These are phyloP conservation scores for Ogataea henricii DNA, from an alignment of 805 yeast genomes.

Conservation along the genomic window DNA sequence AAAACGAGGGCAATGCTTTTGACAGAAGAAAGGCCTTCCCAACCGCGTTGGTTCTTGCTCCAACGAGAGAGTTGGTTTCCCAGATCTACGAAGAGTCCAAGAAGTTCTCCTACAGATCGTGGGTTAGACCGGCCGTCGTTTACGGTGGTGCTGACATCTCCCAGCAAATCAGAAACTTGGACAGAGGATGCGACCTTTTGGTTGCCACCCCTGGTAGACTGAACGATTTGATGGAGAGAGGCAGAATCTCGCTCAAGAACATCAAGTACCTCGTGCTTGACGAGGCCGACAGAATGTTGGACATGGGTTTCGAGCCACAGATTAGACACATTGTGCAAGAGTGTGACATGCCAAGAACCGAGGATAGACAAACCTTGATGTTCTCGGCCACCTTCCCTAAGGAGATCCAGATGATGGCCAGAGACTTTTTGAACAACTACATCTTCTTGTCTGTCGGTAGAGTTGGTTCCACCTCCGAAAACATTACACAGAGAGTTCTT, in stretches of 20 bases:
- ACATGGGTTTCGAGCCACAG: slow-evolving; percentile 99
- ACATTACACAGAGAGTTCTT: slow-evolving; percentile 90
- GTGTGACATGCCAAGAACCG: slow-evolving; percentile 94
- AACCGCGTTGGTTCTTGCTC: slow-evolving; percentile 93
- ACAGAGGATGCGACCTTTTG: slow-evolving; percentile 91
- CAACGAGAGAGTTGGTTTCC: slow-evolving; percentile 98
- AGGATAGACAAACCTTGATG: slow-evolving; percentile 94
- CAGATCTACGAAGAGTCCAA: slow-evolving; percentile 96
- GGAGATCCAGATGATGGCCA: slow-evolving; percentile 95
- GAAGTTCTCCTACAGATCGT: slow-evolving; percentile 94
- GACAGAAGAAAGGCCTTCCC: slow-evolving; percentile 85
- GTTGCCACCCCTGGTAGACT: slow-evolving; percentile 99
- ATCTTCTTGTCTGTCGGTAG: slow-evolving; percentile 96
- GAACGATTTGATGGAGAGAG: slow-evolving; percentile 93
- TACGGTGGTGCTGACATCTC: slow-evolving; percentile 98
- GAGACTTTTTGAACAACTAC: slow-evolving; percentile 95
- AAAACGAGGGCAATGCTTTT: slow-evolving; percentile 45
- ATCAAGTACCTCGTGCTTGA: slow-evolving; percentile 93
- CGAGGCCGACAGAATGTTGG: slow-evolving; percentile 99
- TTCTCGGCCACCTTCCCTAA: slow-evolving; percentile 99
- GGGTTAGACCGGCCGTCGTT: slow-evolving; percentile 96
- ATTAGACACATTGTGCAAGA: slow-evolving; percentile 97
- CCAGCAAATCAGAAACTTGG: slow-evolving; percentile 82
- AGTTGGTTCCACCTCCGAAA: slow-evolving; percentile 98
- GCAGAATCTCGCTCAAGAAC: slow-evolving; percentile 83